Percentiles rank a stretch among this genome's conserved stretches.
Evolutionary conservation across 305 asterid genomes (phyloP).

Genomic region (Rubia tinctorum): DNA sequence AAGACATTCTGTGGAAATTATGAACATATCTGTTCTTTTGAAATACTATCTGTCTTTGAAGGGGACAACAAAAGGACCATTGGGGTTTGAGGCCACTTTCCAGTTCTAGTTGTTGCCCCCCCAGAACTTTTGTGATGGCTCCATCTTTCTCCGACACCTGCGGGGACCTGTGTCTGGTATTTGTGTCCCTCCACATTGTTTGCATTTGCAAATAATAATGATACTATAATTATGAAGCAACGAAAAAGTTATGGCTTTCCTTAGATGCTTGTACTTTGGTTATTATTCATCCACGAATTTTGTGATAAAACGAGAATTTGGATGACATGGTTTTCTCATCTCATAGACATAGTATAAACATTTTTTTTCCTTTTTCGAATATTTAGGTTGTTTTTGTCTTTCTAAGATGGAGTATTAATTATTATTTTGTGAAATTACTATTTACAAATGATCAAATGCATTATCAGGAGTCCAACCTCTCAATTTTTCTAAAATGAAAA

Average conservation of each 20-base stretch:
- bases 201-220: constrained; percentile 25
- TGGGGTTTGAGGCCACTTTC: constrained; percentile 35
- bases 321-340: no score
- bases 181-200: constrained; percentile 50
- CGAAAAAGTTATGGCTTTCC: constrained; percentile 30
- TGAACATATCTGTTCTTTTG: constrained; percentile 11
- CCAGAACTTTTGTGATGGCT: constrained; percentile 38
- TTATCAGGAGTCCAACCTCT: no score
- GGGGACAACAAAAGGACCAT: constrained; percentile 47
- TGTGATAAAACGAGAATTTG: constrained; percentile 2
- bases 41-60: constrained; percentile 11
- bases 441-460: no score
- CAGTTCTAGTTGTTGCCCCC: constrained; percentile 36
- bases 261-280: constrained; percentile 39
- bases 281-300: constrained; percentile 27
- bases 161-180: constrained; percentile 77
- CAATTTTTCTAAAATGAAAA: no score
- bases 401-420: no score
- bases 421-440: no score
- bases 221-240: constrained; percentile 24
- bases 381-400: no score
- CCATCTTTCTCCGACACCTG: constrained; percentile 41
- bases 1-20: constrained; percentile 19
- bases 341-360: no score
- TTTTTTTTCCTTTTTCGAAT: no score